Evolutionary conservation across 306 rosid species (phyloP).

Genomic region (Glycine soja): DNA sequence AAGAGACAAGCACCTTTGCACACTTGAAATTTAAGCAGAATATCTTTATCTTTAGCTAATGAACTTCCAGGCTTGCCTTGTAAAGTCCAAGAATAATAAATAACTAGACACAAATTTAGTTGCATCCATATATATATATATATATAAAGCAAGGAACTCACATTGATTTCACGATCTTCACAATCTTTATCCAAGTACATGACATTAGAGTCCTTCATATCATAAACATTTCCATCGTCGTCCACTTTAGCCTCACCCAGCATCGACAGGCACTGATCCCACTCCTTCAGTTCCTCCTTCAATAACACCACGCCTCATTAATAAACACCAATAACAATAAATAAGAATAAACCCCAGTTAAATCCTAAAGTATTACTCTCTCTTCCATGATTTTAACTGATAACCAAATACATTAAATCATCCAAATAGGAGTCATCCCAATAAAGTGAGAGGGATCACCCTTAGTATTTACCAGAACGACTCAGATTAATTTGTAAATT

Average conservation of each 20-base stretch:
- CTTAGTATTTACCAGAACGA: not conserved
- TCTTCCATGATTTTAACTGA: not conserved
- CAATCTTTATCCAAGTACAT: constrained; percentile 89
- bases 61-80: too few relatives aligned
- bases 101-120: not conserved
- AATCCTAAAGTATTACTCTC: not conserved
- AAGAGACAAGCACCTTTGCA: too few relatives aligned
- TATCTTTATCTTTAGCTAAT: too few relatives aligned
- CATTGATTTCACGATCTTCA: constrained; percentile 94
- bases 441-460: not conserved
- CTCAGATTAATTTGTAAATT: not conserved
- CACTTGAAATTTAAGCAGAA: too few relatives aligned
- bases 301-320: not conserved
- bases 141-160: constrained; percentile 15
- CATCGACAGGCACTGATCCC: constrained; percentile 92
- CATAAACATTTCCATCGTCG: constrained; percentile 75
- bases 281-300: constrained; percentile 94
- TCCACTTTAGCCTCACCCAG: constrained; percentile 86
- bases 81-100: too few relatives aligned
- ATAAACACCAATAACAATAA: constrained; percentile 1
- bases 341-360: not conserved
- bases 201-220: constrained; percentile 67
- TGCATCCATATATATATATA: not conserved
- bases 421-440: constrained; percentile 14
- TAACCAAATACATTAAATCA: not conserved